Evolutionary conservation across 805 yeast genomes (phyloP), one percentile per base, ranked within the genome.

Genomic region (Candida cerambycidarum): DNA sequence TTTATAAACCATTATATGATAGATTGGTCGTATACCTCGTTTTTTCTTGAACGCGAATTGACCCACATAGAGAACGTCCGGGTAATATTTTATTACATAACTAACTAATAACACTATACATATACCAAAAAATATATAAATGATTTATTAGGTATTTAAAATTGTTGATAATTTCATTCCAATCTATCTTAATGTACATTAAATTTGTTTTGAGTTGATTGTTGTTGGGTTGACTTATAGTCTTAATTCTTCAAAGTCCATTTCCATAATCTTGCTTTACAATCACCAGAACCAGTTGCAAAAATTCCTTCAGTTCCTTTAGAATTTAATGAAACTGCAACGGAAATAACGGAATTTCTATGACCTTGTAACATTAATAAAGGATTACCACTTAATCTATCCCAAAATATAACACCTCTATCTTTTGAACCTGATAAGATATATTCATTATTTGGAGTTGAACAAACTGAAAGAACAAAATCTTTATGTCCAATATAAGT

Each of bases 261-360:
- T 63, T 85, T 80, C 99, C 99, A 92, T 59, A 92, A 86, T 67
- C 97, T 81, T 31, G 98, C 98, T 62, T 90, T 87, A 67, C 96
- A 92, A 68, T 92, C 98, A 63, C 98, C 99, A 66, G 89, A 79
- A 44, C 98, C 98, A 11, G 98, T 90, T 42, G 98, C 98, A 73
- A 92, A 93, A 55, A 88, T 82, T 38, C 95, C 92, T 51, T 80
- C 83, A 48, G 77, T 77, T 38, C 83, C 85, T 47, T 77, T 75
- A 48, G 88, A 83, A 48, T 81, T 82, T 53, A 89, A 89, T 17
- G 93, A 82, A 16, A 93, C 96, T 38, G 96, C 89, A 30, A 92
- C 98, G 42, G 92, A 83, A 54, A 92, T 92, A 37, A 93, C 98
- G 8, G 96, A 86, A 71, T 92, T 92, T 62, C 93, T 82, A 65